Conservation (phyloP, 2,329 filamentous ascomycete species). For the Arthroderma sp. region DNA sequence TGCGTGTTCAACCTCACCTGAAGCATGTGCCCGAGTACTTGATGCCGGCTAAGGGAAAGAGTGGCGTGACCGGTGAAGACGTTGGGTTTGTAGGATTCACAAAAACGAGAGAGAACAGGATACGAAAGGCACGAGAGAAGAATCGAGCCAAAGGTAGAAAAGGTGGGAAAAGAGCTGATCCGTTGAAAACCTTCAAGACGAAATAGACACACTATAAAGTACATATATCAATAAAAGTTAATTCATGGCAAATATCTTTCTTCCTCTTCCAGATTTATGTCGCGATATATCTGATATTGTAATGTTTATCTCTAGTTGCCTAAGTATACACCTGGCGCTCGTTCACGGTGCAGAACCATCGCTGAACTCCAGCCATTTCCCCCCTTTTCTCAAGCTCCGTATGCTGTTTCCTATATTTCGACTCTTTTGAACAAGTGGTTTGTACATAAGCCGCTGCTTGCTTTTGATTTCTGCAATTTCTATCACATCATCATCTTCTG, state of each 20-base stretch:
- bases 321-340: background rate
- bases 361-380: no score
- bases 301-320: background rate
- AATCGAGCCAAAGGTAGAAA: slow-evolving; percentile 35
- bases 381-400: no score
- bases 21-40: slow-evolving; percentile 93
- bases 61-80: slow-evolving; percentile 50
- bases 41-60: slow-evolving; percentile 63
- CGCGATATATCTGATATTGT: no score
- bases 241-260: background rate
- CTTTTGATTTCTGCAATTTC: no score
- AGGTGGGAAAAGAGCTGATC: slow-evolving; percentile 58
- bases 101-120: slow-evolving; percentile 37
- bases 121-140: slow-evolving; percentile 36
- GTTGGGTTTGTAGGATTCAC: slow-evolving; percentile 63
- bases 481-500: no score
- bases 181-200: slow-evolving; percentile 76
- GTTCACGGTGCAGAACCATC: no score
- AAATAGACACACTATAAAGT: slow-evolving; percentile 16
- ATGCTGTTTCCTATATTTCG: no score
- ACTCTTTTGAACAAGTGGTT: no score
- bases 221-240: background rate
- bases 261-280: background rate
- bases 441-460: no score
- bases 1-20: slow-evolving; percentile 73